Base-by-base conservation (phyloP, 345 rosid genomes). In the Arabis alpina region DNA sequence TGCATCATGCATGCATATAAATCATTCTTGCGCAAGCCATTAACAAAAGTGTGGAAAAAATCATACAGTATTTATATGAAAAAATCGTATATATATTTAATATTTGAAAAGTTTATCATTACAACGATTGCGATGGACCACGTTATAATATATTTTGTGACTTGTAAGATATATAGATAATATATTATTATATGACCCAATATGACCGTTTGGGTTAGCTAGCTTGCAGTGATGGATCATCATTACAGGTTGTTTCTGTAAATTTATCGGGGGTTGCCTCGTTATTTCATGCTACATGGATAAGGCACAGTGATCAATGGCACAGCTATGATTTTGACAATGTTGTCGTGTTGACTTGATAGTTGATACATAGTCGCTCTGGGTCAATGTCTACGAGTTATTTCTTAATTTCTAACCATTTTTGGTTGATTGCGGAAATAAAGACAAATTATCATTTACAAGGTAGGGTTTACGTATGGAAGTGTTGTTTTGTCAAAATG, bases 261-360 rank as follows among this genome's bases (percentile, higher is more conserved):
- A 44, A 41, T 47, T 54, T 24, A 37, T 28, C 10, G 28, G 32
- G 14, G 27, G 4, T 63, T 72, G 43, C 70, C 43, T 47, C 36
- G 64, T 37, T 54, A 54, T 45, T 63, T 54, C 64, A 63, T 54
- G 30, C 19, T 30, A 63, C 23, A 36, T 63, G 65, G 68, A 62
- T 34, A 11, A 48, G 32, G 55, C 68, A 63, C 64, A 25, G 24
- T n/a, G 0, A 34, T 19, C 49, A 14, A 54, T 14, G 23, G 25
- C 6, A 19, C 8, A 12, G 12, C 9, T 45, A 43, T 15, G 24
- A 43, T 23, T 8, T 44, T 47, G 36, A 44, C 54, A 53, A 54
- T 44, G 27, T 45, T 62, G 30, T 62, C 41, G 37, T 62, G 56
- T 71, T 71, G 75, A 61, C 75, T 61, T 61, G 27, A 40, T 51